A percentile compares a stretch with the other conserved stretches of the same genome.
phyloP scores from a whole-genome alignment of 148 eudicot species.

The Chenopodium berlandieri region DNA sequence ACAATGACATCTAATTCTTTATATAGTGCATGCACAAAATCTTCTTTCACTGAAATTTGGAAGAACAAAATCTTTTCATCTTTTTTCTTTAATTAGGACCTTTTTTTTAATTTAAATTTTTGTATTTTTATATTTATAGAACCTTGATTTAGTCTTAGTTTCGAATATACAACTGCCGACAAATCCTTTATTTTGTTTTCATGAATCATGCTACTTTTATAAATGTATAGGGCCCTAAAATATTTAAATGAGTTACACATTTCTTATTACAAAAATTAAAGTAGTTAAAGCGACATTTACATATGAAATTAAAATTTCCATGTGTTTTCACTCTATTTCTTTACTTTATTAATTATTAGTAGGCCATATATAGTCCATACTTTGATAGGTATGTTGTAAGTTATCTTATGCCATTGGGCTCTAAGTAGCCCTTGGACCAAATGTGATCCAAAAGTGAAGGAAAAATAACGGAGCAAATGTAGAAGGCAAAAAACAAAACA shows the following conservation, averaged over 20 bases:
- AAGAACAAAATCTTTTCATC: background rate
- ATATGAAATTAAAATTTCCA: background rate
- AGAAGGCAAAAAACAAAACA: background rate
- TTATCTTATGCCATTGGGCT: constrained; percentile 1
- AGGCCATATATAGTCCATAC: background rate
- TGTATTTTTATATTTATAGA: background rate
- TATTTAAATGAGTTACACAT: background rate
- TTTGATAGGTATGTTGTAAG: background rate
- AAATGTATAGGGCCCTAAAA: background rate
- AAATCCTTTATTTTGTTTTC: background rate
- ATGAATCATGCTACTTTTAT: background rate
- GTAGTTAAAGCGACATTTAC: background rate
- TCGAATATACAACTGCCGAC: constrained; percentile 17
- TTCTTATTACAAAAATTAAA: background rate
- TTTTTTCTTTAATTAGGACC: background rate
- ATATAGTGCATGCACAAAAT: background rate
- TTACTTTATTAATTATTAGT: background rate
- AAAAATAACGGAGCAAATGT: background rate
- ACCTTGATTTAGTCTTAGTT: constrained; percentile 2
- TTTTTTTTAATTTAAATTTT: background rate
- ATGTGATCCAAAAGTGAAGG: background rate
- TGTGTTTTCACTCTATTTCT: background rate
- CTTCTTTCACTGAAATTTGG: constrained; percentile 6
- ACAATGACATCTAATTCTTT: background rate
- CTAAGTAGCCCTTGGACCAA: background rate